These are phyloP conservation scores for Colletotrichum salicis DNA, from an alignment of 2,329 filamentous ascomycete genomes.

Conservation along the genomic window DNA sequence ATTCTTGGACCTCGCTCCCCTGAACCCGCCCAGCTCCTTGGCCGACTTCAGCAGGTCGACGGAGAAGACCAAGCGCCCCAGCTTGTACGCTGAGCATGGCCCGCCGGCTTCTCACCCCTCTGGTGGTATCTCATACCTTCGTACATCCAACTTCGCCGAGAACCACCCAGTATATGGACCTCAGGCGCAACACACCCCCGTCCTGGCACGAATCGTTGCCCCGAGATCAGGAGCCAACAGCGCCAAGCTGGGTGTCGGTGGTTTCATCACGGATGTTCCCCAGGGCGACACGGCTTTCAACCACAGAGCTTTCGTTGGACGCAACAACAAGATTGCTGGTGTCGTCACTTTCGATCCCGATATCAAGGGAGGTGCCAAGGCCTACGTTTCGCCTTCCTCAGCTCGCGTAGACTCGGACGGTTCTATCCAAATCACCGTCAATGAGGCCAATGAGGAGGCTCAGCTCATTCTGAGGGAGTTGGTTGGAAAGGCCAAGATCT, in stretches of 20 bases:
- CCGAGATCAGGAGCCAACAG: conserved; percentile 50
- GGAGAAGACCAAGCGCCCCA: conserved; percentile 38
- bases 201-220: conserved; percentile 62
- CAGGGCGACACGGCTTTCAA: conserved; percentile 56
- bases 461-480: conserved; percentile 60
- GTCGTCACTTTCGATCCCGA: conserved; percentile 58
- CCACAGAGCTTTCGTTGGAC: conserved; percentile 35
- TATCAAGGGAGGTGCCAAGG: conserved; percentile 63
- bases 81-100: conserved; percentile 62
- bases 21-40: conserved; percentile 48
- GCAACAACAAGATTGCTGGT: conserved; percentile 41
- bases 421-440: conserved; percentile 57
- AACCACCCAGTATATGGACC: conserved; percentile 72
- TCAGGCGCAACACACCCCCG: conserved; percentile 59
- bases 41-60: conserved; percentile 41
- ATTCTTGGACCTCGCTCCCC: conserved; percentile 71
- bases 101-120: conserved; percentile 72
- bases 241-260: conserved; percentile 64
- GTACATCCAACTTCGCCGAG: conserved; percentile 63
- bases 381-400: conserved; percentile 58
- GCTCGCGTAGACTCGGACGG: conserved; percentile 62
- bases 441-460: conserved; percentile 50
- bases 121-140: conserved; percentile 70
- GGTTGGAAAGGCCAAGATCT: conserved; percentile 48
- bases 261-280: conserved; percentile 60